Evolutionary conservation across 257 asterid species (phyloP), one percentile per base, ranked within the genome.

Genomic region (Oldenlandia corymbosa): DNA sequence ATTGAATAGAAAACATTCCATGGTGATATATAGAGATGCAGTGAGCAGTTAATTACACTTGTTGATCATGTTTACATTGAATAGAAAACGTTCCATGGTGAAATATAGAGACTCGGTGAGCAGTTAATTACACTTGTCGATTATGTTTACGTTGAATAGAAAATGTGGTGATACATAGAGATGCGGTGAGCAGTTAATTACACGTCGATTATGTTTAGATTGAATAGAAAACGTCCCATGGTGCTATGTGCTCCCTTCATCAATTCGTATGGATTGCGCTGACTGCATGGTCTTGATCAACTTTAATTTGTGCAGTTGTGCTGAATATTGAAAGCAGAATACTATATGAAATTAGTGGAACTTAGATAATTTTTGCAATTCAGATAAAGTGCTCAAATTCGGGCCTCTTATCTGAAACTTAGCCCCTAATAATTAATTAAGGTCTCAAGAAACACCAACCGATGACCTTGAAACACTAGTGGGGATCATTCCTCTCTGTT

Each of bases 141-240:
- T 12, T 7, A n/a, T 24, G 34, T 39, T 59, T 37, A 13, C 9
- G 5, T 24, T 58, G 4, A 10, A 18, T 20, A 26, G 11, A 18
- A 21, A 17, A n/a, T 0, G 17, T 28, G n/a, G n/a, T n/a, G 24
- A 76, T 93, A 52, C 90, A 90, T 54, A 84, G 99, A 78, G 99
- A 93, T 69, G 97, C 99, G 39, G 99, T 92, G 68, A 85, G 96
- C 78, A 65, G 59, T 65, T 64, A n/a, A 34, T 14, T 18, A 41
- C 51, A 34, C 39, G 6, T 9, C 39, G 4, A 3, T 12, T 7
- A n/a, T 24, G 34, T 39, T 59, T 37, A 13, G 10, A 10, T 24
- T 58, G 4, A 10, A 18, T 20, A 26, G 11, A 18, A 21, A 17
- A n/a, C 2, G 17, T 28, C 0, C 16, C 30, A 31, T 23, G 42